Evolutionary conservation across 441 rosid genomes (phyloP).

Genomic region (Populus hybrid): DNA sequence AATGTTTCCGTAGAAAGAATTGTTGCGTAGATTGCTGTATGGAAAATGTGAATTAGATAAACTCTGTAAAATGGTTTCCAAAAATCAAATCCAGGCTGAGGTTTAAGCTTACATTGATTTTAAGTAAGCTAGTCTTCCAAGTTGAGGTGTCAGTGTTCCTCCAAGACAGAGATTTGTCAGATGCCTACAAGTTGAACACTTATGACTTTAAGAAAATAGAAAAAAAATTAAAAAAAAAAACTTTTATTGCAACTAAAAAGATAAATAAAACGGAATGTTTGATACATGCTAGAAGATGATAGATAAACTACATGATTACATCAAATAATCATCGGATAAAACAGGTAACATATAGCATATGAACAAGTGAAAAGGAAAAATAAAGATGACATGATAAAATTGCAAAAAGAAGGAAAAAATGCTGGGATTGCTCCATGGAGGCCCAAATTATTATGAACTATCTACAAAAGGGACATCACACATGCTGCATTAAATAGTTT

Average conservation of each 20-base stretch:
- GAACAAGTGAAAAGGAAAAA: neutral
- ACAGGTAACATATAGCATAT: neutral
- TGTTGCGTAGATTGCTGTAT: slow-evolving; percentile 75
- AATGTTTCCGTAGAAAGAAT: slow-evolving; percentile 65
- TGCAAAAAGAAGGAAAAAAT: neutral
- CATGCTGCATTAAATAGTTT: slow-evolving; percentile 8
- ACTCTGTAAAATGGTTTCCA: neutral
- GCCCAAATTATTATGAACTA: neutral
- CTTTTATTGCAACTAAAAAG: neutral
- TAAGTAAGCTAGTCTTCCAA: slow-evolving; percentile 50
- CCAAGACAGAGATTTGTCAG: slow-evolving; percentile 67
- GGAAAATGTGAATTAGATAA: slow-evolving; percentile 11
- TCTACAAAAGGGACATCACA: neutral
- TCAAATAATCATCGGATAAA: neutral
- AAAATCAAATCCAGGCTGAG: neutral
- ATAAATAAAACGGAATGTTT: neutral
- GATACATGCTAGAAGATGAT: neutral
- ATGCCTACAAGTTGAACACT: slow-evolving; percentile 37
- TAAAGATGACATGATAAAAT: neutral
- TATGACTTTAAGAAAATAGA: slow-evolving; percentile 7
- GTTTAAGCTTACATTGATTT: slow-evolving; percentile 62
- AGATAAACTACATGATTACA: neutral
- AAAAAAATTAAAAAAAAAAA: neutral
- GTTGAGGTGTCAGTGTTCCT: slow-evolving; percentile 73
- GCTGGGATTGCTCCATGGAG: neutral